A percentile compares a stretch with the other conserved stretches of the same genome.
Evolutionary conservation across 495 filamentous ascomycete species (phyloP).

Genomic region (Symbiotaphrina buchneri): DNA sequence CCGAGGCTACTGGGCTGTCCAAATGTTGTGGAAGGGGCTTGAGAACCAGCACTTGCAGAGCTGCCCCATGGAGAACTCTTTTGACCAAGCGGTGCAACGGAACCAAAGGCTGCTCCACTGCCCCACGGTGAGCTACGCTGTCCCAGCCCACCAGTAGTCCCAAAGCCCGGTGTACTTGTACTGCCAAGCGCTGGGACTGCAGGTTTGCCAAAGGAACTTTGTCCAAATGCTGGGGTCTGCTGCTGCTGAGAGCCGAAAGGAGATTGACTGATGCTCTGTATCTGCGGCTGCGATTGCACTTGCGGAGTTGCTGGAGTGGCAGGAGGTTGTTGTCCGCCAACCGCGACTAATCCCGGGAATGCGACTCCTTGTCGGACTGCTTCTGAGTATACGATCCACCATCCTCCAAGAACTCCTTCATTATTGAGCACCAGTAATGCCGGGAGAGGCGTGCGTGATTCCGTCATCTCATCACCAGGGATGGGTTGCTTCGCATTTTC

Average conservation of each 20-base stretch:
- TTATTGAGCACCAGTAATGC: conserved; percentile 72
- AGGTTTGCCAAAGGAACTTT: conserved; percentile 9
- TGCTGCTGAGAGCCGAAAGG: conserved; percentile 14
- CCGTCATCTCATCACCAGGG: conserved; percentile 45
- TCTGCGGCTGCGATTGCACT: conserved; percentile 10
- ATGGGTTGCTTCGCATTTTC: conserved; percentile 64
- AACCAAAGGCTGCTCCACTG: conserved; percentile 14
- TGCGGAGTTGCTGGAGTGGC: conserved; percentile 10
- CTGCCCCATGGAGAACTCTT: conserved; percentile 21
- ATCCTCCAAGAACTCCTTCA: conserved; percentile 62
- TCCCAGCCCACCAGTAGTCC: conserved; percentile 5
- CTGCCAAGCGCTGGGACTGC: conserved; percentile 4
- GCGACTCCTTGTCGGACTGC: conserved; percentile 49
- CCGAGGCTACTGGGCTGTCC: conserved; percentile 11
- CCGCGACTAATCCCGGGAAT: conserved; percentile 43
- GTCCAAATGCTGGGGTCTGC: conserved; percentile 13
- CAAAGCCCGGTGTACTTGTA: conserved; percentile 6
- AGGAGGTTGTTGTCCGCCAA: conserved; percentile 11
- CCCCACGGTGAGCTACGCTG: conserved; percentile 12
- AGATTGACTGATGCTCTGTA: too few relatives aligned
- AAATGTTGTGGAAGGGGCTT: conserved; percentile 9
- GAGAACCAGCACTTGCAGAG: conserved; percentile 7
- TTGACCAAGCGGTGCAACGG: conserved; percentile 16
- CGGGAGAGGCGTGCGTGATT: conserved; percentile 68
- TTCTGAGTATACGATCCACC: conserved; percentile 84